Percentiles rank a stretch among this genome's conserved stretches.
These are phyloP conservation scores for Pythium insidiosum DNA, from an alignment of 352 stramenopile genomes.

Conservation along the genomic window DNA sequence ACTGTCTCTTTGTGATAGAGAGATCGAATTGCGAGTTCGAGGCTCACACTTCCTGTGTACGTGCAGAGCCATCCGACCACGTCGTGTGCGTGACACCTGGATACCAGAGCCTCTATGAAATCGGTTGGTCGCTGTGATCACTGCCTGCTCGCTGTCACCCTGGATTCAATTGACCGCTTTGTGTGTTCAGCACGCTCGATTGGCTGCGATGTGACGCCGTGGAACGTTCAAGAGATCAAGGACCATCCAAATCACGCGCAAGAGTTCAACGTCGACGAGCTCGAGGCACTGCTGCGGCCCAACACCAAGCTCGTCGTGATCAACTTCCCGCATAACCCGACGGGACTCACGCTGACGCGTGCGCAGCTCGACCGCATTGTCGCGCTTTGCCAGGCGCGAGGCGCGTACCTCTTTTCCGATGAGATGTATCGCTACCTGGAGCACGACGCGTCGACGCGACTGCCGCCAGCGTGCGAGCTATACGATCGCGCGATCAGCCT, in stretches of 20 bases:
- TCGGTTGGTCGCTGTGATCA: slow-evolving; percentile 26
- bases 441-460: slow-evolving; percentile 9
- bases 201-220: slow-evolving; percentile 29
- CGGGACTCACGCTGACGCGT: slow-evolving; percentile 27
- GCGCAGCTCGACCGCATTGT: slow-evolving; percentile 33
- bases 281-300: slow-evolving; percentile 24
- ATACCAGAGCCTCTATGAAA: slow-evolving; percentile 43
- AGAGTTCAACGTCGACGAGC: slow-evolving; percentile 28
- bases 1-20: neutral
- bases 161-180: too few species aligned
- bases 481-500: slow-evolving; percentile 53
- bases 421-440: slow-evolving; percentile 63
- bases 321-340: slow-evolving; percentile 79
- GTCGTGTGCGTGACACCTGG: slow-evolving; percentile 35
- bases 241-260: slow-evolving; percentile 9
- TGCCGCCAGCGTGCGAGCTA: slow-evolving; percentile 18
- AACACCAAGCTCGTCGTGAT: slow-evolving; percentile 58
- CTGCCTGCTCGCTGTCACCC: too few species aligned
- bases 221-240: slow-evolving; percentile 11
- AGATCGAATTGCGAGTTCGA: too few species aligned
- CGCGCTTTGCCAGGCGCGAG: slow-evolving; percentile 21
- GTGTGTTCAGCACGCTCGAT: too few species aligned
- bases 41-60: neutral
- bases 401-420: slow-evolving; percentile 50
- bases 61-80: slow-evolving; percentile 24